Base-by-base conservation (phyloP, 164 flowering plant species). In the Stephania japonica region DNA sequence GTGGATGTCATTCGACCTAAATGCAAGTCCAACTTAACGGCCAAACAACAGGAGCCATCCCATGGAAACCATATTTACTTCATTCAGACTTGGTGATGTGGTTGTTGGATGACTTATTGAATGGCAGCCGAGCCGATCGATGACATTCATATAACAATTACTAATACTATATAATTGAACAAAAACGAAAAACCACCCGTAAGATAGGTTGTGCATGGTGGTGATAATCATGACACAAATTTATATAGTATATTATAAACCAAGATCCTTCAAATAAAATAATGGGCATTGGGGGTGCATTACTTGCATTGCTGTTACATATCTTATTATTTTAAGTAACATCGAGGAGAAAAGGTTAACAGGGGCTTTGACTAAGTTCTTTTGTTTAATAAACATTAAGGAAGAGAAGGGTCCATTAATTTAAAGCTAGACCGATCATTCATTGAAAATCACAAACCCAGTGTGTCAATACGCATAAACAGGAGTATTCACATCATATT, bases 191-290 rank as follows among this genome's bases (percentile, higher is more conserved):
- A 32, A 1, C 38, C 38, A 32, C 38, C 4, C 38, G 38, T 10
- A 66, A 11, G 69, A 5, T n/a, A 32, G 32, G 41, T n/a, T n/a
- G n/a, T n/a, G n/a, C n/a, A n/a, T 66, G 41, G 32, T 23, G 68
- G 5, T 56, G 62, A 16, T n/a, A 56, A 56, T 56, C 21, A 47
- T 47, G 13, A 47, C 16, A 12, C 50, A 47, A 47, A 47, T 7
- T 7, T 1, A 47, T 47, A 7, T 56, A 16, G 62, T 56, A 56
- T 56, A 19, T 1, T 56, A 16, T 16, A 56, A 56, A 56, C n/a
- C 62, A 56, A 56, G 62, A 56, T 56, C 62, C 62, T 56, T 56
- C 62, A 56, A 16, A 56, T 56, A 56, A 56, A 56, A 56, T 56
- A 56, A 56, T 56, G n/a, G 62, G 19, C 21, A 16, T 56, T 19